These are phyloP conservation scores for Arabidopsis lyrata DNA, from an alignment of 441 rosid species.

Conservation along the genomic window DNA sequence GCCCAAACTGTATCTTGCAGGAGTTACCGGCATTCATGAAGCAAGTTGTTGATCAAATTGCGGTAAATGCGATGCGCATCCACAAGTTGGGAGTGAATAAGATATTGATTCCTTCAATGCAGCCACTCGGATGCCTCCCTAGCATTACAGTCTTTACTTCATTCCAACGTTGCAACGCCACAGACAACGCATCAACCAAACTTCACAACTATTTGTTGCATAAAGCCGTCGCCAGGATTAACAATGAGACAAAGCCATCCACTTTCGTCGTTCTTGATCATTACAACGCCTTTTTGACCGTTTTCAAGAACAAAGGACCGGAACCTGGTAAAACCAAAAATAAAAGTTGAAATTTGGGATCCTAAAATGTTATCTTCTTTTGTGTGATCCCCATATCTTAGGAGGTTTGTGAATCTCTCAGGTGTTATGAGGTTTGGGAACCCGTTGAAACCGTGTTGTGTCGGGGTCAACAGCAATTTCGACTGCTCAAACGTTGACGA, in stretches of 20 bases:
- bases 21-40: conserved; percentile 54
- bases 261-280: conserved; percentile 65
- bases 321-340: conserved; percentile 31
- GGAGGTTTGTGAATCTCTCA: conserved; percentile 9
- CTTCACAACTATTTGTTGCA: conserved; percentile 66
- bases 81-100: conserved; percentile 65
- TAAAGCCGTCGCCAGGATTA: conserved; percentile 58
- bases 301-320: conserved; percentile 41
- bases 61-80: conserved; percentile 57
- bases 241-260: conserved; percentile 48
- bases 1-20: conserved; percentile 45
- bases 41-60: conserved; percentile 61
- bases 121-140: conserved; percentile 88
- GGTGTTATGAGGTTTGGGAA: conserved; percentile 36
- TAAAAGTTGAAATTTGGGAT: conserved; percentile 2
- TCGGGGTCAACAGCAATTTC: conserved; percentile 23
- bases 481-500: conserved; percentile 40
- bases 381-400: conserved; percentile 18
- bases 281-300: conserved; percentile 54
- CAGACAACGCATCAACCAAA: conserved; percentile 49
- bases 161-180: conserved; percentile 59
- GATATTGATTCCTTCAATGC: conserved; percentile 56
- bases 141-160: conserved; percentile 43
- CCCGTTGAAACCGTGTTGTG: conserved; percentile 45
- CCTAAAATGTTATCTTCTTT: not conserved